Evolutionary conservation across 164 flowering plant genomes (phyloP), one percentile per base, ranked within the genome.

Genomic region (Litsea cubeba): DNA sequence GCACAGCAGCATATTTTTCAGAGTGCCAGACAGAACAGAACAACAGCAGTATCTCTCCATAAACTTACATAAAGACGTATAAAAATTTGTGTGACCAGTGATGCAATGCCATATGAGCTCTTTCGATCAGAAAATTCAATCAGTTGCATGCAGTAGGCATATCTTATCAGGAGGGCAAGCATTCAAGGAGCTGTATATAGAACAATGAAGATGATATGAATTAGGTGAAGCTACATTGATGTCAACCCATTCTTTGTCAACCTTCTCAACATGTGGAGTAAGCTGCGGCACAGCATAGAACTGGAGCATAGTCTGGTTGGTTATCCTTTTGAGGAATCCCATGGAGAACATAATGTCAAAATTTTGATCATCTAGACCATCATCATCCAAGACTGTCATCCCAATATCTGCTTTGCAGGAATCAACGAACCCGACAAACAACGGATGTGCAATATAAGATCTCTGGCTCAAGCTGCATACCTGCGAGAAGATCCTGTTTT

Each of bases 191-290:
- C 89, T 82, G 77, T 85, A 82, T 32, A 92, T 87, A 0, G 95
- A 85, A 75, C 82, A 82, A 63, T 50, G 81, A 60, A 92, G 62
- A 82, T 89, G 89, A 18, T 83, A 88, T 10, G 98, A 89, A 87
- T 92, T 92, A 15, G 90, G 87, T 23, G 81, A 67, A 2, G 88
- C 68, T n/a, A 95, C 87, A 12, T 57, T 60, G 49, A 89, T 83
- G 65, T 88, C 85, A 65, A 90, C 81, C 97, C 97, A 95, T 63
- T 89, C 88, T 63, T 91, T 82, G 32, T 85, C 90, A 23, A 86
- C 85, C 85, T 75, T 74, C 85, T 86, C 84, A 12, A 87, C 85
- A 54, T 89, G 83, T 1, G 90, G 74, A 75, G 78, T 79, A 50
- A 67, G 62, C 74, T 72, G 81, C 25, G 76, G 74, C 10, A 80